Evolutionary conservation across 768 basidiomycete species (phyloP), one percentile per base, ranked within the genome.

Genomic region (Cystoderma amianthinum): DNA sequence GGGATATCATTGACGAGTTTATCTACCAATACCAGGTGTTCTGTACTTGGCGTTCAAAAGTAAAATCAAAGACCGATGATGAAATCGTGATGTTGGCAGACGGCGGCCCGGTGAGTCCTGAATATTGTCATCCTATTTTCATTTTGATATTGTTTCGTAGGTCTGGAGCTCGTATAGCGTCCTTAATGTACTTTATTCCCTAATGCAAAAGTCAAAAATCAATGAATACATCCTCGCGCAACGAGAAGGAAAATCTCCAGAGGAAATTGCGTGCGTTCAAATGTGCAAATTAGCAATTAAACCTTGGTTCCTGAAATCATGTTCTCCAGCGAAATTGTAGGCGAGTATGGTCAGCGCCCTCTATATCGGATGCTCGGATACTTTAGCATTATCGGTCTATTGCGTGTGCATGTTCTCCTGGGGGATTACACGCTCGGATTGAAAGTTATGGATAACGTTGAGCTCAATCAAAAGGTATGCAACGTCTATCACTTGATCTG

Each of bases 81-180:
- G 94, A 98, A 59, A 72, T 93, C 28, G 56, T 72, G 37, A 74
- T 92, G 71, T 74, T 98, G 17, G 80, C 76, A 3, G 89, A 92
- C 28, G 82, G 80, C 30, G 78, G 69, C 17, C 78, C 59, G 62
- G 87, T 73, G 37, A 48, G 77, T 71, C 10, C n/a, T n/a, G n/a
- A n/a, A n/a, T n/a, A n/a, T 49, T 52, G 38, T 36, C 5, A 2
- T 1, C 44, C 28, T 11, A 20, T 41, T 37, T 39, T 24, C 15
- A 18, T 38, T 5, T 36, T 23, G 4, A 36, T 32, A 15, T 6
- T 21, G 7, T 28, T 7, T 48, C 35, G 15, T 50, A 93, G 78
- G 85, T 94, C 43, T 99, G 96, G 96, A 92, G 86, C 53, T 95
- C 92, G 38, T 99, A 99, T 69, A 93, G 88, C 48, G 95, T 98